Conservation (phyloP, 1,284 basidiomycete species). For the Tilletia indica region DNA sequence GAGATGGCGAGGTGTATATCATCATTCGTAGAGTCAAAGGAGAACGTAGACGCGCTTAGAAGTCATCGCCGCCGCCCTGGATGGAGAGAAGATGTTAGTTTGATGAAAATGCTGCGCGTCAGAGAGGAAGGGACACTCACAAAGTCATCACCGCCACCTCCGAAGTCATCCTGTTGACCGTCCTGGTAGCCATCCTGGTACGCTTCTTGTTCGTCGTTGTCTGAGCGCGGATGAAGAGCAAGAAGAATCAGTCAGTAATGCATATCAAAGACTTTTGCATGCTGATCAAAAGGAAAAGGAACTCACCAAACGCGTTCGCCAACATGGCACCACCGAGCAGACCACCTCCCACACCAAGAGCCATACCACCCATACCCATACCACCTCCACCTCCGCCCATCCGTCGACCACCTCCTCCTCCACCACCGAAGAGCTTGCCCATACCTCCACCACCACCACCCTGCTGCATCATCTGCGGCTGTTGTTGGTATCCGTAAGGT, state of each 20-base stretch:
- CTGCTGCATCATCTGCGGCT: slow-evolving; percentile 19
- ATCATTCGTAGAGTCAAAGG: too few species aligned
- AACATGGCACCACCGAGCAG: slow-evolving; percentile 22
- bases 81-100: background rate
- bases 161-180: slow-evolving; percentile 28
- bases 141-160: slow-evolving; percentile 25
- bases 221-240: background rate
- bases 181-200: slow-evolving; percentile 51
- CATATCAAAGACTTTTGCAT: background rate
- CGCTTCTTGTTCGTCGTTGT: slow-evolving; percentile 42
- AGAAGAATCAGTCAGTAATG: background rate
- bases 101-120: background rate
- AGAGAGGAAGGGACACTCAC: slow-evolving; percentile 21
- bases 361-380: slow-evolving; percentile 33
- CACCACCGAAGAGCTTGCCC: background rate
- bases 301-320: slow-evolving; percentile 25
- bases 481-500: slow-evolving; percentile 30
- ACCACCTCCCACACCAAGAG: slow-evolving; percentile 44
- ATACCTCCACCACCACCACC: slow-evolving; percentile 16
- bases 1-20: too few species aligned
- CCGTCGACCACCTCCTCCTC: slow-evolving; percentile 22
- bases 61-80: slow-evolving; percentile 28
- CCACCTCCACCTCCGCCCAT: slow-evolving; percentile 27
- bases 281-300: background rate
- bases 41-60: background rate